Conservation (phyloP, 1,139 yeast species). For the Candida frijolesensis region DNA sequence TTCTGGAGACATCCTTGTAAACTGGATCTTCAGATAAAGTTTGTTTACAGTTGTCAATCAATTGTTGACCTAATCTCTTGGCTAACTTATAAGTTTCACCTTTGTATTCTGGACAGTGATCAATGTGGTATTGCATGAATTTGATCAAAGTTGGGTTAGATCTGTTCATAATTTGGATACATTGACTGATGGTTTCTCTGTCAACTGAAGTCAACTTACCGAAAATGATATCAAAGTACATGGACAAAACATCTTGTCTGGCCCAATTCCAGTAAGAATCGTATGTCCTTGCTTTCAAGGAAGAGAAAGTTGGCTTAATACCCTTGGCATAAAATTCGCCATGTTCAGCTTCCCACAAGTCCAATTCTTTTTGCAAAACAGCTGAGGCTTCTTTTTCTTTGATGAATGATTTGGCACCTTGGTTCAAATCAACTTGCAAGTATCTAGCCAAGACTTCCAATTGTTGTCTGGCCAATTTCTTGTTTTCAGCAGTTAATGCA, state of each 20-base stretch:
- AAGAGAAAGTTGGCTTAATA: conserved; percentile 84
- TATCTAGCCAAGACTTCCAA: conserved; percentile 93
- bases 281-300: conserved; percentile 91
- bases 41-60: conserved; percentile 93
- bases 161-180: conserved; percentile 97
- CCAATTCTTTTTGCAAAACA: conserved; percentile 85
- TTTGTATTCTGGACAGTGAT: conserved; percentile 83
- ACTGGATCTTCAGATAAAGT: conserved; percentile 83
- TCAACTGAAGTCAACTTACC: conserved; percentile 89
- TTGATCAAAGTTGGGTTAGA: conserved; percentile 91
- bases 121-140: conserved; percentile 97
- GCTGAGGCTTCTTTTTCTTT: conserved; percentile 88
- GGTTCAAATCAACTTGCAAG: conserved; percentile 86
- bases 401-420: conserved; percentile 84
- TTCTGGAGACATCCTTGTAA: conserved; percentile 89
- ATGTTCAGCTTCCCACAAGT: conserved; percentile 90
- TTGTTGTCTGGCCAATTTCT: conserved; percentile 89
- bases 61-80: conserved; percentile 85
- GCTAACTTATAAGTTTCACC: conserved; percentile 92
- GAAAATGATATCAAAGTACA: conserved; percentile 94
- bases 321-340: conserved; percentile 96
- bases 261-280: conserved; percentile 99
- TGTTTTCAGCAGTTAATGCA: conserved; percentile 88
- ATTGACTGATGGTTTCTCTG: conserved; percentile 93
- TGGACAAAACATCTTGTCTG: conserved; percentile 90